Evolutionary conservation across 1,139 yeast genomes (phyloP).

Genomic region (Ashbya aceris): DNA sequence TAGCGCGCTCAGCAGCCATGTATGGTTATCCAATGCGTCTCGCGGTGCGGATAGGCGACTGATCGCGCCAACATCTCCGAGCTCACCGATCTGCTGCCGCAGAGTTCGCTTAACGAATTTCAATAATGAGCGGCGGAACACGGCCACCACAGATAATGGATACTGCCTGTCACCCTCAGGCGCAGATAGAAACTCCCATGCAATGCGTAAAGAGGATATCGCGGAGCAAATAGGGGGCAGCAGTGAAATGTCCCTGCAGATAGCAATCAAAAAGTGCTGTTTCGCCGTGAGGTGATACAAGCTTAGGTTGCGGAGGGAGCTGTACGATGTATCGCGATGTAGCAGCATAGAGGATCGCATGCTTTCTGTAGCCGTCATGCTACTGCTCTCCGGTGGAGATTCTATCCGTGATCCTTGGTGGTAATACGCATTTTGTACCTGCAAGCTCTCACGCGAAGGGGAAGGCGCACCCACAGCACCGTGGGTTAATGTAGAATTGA

Average conservation of each 20-base stretch:
- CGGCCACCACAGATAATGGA: not conserved
- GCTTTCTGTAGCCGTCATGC: too few relatives aligned
- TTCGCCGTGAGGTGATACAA: slow-evolving; percentile 47
- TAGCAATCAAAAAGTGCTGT: slow-evolving; percentile 66
- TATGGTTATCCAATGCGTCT: slow-evolving; percentile 7
- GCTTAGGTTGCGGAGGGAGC: slow-evolving; percentile 24
- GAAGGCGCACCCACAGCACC: too few relatives aligned
- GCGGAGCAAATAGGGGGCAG: slow-evolving; percentile 55
- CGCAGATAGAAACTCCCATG: slow-evolving; percentile 21
- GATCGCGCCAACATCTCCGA: not conserved
- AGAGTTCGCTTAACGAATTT: not conserved
- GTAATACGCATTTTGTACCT: too few relatives aligned
- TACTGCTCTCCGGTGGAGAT: too few relatives aligned
- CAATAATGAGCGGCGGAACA: not conserved
- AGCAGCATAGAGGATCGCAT: not conserved
- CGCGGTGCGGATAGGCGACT: not conserved
- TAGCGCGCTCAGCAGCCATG: slow-evolving; percentile 27
- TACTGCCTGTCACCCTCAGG: not conserved
- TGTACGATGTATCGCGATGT: slow-evolving; percentile 12
- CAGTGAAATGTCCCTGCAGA: slow-evolving; percentile 64
- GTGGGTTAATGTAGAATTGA: too few relatives aligned
- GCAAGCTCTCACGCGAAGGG: too few relatives aligned
- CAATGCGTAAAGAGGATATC: slow-evolving; percentile 45
- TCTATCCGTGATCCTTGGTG: too few relatives aligned
- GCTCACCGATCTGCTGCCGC: not conserved